A percentile compares a stretch with the other conserved stretches of the same genome.
Conservation (phyloP, 768 basidiomycete species). For the Rhizopogon salebrosus region DNA sequence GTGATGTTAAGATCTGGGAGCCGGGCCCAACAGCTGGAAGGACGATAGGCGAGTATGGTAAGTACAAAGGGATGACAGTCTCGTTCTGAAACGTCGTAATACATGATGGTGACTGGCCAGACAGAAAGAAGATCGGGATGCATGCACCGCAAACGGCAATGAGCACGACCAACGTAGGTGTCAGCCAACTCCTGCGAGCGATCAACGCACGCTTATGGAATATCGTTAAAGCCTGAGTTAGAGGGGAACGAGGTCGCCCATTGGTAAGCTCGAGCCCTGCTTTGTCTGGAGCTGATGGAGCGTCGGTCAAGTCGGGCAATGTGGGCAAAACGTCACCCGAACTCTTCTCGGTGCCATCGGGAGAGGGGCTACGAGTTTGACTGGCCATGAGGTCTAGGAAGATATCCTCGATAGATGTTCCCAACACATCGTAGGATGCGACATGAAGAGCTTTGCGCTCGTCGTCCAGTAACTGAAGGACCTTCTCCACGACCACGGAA, state of each 20-base stretch:
- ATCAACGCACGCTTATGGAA: slow-evolving; percentile 68
- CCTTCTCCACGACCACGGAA: slow-evolving; percentile 42
- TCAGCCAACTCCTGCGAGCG: slow-evolving; percentile 62
- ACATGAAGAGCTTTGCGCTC: slow-evolving; percentile 35
- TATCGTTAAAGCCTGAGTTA: slow-evolving; percentile 66
- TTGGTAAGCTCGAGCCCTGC: slow-evolving; percentile 39
- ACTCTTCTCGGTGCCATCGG: slow-evolving; percentile 24
- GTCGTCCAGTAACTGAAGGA: slow-evolving; percentile 50
- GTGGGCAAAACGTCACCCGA: background rate
- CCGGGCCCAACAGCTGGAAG: slow-evolving; percentile 24
- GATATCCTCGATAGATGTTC: slow-evolving; percentile 77
- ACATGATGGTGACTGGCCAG: slow-evolving; percentile 48
- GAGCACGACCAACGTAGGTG: slow-evolving; percentile 47
- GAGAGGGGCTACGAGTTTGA: slow-evolving; percentile 6
- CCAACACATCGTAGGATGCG: slow-evolving; percentile 58
- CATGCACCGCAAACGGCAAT: slow-evolving; percentile 59
- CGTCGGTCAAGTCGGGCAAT: slow-evolving; percentile 1
- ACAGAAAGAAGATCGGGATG: slow-evolving; percentile 64
- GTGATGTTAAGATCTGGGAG: slow-evolving; percentile 43
- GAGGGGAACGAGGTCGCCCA: slow-evolving; percentile 50
- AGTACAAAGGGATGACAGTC: slow-evolving; percentile 44
- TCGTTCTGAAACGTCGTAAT: slow-evolving; percentile 31
- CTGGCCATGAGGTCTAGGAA: slow-evolving; percentile 68
- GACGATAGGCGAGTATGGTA: slow-evolving; percentile 42
- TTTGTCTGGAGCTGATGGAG: slow-evolving; percentile 1